Base-by-base conservation (phyloP, 805 yeast species). In the Candida krabiensis region DNA sequence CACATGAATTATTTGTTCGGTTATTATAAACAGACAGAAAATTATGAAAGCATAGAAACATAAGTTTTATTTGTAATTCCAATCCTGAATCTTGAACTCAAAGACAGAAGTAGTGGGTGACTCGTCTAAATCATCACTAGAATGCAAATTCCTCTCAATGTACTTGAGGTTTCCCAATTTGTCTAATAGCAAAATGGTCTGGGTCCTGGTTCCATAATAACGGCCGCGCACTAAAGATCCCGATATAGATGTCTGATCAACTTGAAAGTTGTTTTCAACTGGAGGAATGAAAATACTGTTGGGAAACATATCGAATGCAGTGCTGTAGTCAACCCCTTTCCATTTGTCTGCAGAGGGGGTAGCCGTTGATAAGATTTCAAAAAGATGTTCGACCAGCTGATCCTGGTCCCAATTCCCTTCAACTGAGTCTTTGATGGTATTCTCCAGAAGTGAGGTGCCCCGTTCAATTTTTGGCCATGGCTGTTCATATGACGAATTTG, bases 151-250 rank as follows among this genome's bases (percentile, higher is more conserved):
- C 33, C 69, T 66, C 55, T 89, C 96, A 11, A 74, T 64, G 58
- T 84, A 86, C 33, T 73, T 72, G 15, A 84, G 44, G 25, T 63
- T 40, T 51, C 86, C 70, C 27, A 53, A 41, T 26, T 68, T 71
- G 52, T 76, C 78, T 8, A 85, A 69, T 16, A 86, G 50, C 3
- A 88, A 69, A 2, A 88, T 74, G 0, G 95, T 87, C 58, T 89
- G 96, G 0, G 96, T 86, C 38, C 96, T 65, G 0, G 97, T 89
- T 0, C 96, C 96, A 55, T 88, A 90, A 51, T 69, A 79, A n/a
- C n/a, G n/a, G 16, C 67, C 60, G 0, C 88, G 87, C 12, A 69
- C 61, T n/a, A 5, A 28, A 7, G 27, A 11, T 21, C 24, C 9
- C 9, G 7, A 60, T 4, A 64, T 35, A 8, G 35, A 14, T 18